Base-by-base conservation (phyloP, 2,329 filamentous ascomycete species). In the Neopestalotiopsis sp. region DNA sequence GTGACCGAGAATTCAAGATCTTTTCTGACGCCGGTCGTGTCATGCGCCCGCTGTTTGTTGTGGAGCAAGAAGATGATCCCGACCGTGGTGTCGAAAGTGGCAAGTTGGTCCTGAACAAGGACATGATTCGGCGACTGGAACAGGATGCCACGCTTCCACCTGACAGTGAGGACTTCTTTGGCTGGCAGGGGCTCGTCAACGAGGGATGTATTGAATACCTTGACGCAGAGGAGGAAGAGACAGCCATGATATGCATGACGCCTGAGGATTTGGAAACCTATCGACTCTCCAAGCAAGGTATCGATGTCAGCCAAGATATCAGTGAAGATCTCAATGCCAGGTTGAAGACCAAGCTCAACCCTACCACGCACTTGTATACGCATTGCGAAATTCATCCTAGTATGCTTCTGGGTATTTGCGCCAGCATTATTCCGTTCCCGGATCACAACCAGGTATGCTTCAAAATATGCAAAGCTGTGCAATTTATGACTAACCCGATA, bases 311-410 rank as follows among this genome's bases (percentile, higher is more conserved):
- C 17, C 90, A 94, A 40, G 89, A 91, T 61, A 88, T 77, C 4
- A 87, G 76, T 77, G 87, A 79, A 9, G 93, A 97, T 74, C 89
- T 92, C 61, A 95, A 97, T 76, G 91, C 92, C 79, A 91, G 96
- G 76, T 89, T 99, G 74, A 96, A 96, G 81, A 95, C 94, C 0
- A 92, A 91, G 76, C 90, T 96, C 57, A 98, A 97, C 76, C 91
- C 93, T 28, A 92, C 91, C 5, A 94, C 95, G 17, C 93, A 97
- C 81, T 94, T 92, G 77, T 98, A 95, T 87, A 99, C 96, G 0
- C 97, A 99, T 81, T 99, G 97, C 81, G 96, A 99, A 83, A 98
- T 99, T 79, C 97, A 99, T 77, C 97, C 96, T 24, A 97, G 94
- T 82, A 99, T 99, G 96, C 96, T 99, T 80, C 85, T 99, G 67